phyloP scores from a whole-genome alignment of 768 basidiomycete genomes.

The Boletales sp. region DNA sequence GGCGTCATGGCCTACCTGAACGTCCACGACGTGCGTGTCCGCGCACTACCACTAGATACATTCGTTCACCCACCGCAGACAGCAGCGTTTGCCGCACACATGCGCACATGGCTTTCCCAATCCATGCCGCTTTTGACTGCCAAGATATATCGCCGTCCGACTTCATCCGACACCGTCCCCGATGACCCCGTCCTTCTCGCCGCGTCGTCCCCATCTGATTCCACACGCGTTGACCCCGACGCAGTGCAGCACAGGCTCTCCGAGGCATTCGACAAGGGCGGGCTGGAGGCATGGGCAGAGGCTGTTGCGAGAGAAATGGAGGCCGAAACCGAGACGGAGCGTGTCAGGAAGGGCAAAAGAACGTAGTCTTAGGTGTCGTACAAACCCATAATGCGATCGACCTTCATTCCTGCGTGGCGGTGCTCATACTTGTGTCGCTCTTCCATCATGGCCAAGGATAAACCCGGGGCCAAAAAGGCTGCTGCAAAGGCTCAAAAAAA shows the following conservation, averaged over 20 bases:
- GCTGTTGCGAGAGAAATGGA: slow-evolving; percentile 55
- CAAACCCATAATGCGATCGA: background rate
- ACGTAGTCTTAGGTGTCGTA: slow-evolving; percentile 2
- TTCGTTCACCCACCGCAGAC: slow-evolving; percentile 37
- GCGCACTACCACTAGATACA: too few species aligned
- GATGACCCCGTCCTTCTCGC: slow-evolving; percentile 1
- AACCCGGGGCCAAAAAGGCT: slow-evolving; percentile 35
- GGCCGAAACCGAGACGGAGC: slow-evolving; percentile 50
- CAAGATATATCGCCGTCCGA: slow-evolving; percentile 48
- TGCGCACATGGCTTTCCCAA: slow-evolving; percentile 47
- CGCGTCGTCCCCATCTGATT: background rate
- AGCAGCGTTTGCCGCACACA: slow-evolving; percentile 54
- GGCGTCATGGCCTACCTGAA: slow-evolving; percentile 52
- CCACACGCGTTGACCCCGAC: slow-evolving; percentile 17
- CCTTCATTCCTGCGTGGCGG: background rate
- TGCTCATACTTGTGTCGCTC: background rate
- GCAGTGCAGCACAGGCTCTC: slow-evolving; percentile 52
- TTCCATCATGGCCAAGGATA: slow-evolving; percentile 19
- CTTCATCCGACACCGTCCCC: slow-evolving; percentile 17
- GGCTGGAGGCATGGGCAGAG: slow-evolving; percentile 53
- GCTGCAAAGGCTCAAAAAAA: slow-evolving; percentile 63
- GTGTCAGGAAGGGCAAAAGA: slow-evolving; percentile 22
- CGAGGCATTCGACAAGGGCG: slow-evolving; percentile 56
- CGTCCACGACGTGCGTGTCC: slow-evolving; percentile 46
- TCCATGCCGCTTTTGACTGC: slow-evolving; percentile 48